Conservation (phyloP, 2,329 filamentous ascomycete species). For the Didymellaceae sp. region DNA sequence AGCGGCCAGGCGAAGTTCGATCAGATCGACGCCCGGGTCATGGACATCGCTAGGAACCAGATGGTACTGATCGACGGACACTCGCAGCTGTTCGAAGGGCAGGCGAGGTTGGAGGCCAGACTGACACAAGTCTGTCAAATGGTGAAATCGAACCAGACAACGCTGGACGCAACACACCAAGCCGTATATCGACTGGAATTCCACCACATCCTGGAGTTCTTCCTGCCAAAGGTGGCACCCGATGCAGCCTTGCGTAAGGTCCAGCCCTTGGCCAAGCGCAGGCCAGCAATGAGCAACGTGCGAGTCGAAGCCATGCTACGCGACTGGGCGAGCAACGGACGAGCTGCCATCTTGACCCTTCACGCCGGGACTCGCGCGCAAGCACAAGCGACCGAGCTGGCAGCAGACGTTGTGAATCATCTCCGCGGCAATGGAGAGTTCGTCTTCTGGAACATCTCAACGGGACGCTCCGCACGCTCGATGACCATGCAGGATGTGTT, state of each 20-base stretch:
- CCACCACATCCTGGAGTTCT: not conserved
- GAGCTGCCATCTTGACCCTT: conserved; percentile 4
- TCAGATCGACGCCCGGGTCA: not conserved
- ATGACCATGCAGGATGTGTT: conserved; percentile 1
- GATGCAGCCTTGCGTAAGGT: not conserved
- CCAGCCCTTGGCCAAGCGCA: not conserved
- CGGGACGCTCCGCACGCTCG: not conserved
- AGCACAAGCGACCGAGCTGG: conserved; percentile 9
- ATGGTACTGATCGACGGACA: not conserved
- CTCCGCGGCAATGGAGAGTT: not conserved
- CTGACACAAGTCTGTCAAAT: not conserved
- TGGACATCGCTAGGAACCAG: not conserved
- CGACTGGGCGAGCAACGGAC: not conserved
- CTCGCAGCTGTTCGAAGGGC: not conserved
- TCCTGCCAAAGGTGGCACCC: not conserved
- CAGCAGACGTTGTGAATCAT: conserved; percentile 8
- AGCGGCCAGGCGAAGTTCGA: not conserved
- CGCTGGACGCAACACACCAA: not conserved
- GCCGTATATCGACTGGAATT: not conserved
- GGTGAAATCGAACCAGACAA: not conserved
- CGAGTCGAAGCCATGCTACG: not conserved
- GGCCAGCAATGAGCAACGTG: not conserved
- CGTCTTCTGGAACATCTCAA: conserved; percentile 15
- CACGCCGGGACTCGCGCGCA: conserved; percentile 3
- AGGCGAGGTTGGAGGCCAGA: not conserved